A percentile compares a stretch with the other conserved stretches of the same genome.
Evolutionary conservation across 2,329 filamentous ascomycete species (phyloP).

Genomic region (Septoria petroselini): DNA sequence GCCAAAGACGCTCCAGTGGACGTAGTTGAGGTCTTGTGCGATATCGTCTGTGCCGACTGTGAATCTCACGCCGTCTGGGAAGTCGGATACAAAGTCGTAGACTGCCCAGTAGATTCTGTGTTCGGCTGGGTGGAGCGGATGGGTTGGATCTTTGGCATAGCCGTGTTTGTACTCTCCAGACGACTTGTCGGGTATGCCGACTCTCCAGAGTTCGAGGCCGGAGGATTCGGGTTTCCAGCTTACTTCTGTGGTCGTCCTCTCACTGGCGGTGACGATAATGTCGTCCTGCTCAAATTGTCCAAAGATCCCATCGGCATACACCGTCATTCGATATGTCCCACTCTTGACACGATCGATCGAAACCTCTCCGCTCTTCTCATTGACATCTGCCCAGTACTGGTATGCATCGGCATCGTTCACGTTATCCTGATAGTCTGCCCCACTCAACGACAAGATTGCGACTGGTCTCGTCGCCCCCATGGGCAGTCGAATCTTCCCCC

Average conservation of each 20-base stretch:
- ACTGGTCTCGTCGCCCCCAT: slow-evolving; percentile 51
- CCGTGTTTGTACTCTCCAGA: slow-evolving; percentile 61
- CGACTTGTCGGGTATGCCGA: slow-evolving; percentile 61
- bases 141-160: slow-evolving; percentile 47
- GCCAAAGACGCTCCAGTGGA: slow-evolving; percentile 64
- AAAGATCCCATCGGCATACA: slow-evolving; percentile 62
- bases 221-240: slow-evolving; percentile 55
- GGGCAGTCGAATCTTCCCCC: slow-evolving; percentile 53
- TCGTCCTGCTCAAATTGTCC: slow-evolving; percentile 58
- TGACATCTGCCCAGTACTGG: slow-evolving; percentile 61
- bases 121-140: slow-evolving; percentile 54
- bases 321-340: slow-evolving; percentile 60
- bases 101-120: slow-evolving; percentile 61
- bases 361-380: slow-evolving; percentile 46
- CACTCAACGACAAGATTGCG: slow-evolving; percentile 54
- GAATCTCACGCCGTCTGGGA: slow-evolving; percentile 58
- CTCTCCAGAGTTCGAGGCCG: slow-evolving; percentile 60
- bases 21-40: slow-evolving; percentile 57
- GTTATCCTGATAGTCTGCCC: slow-evolving; percentile 59
- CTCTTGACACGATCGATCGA: slow-evolving; percentile 55
- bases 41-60: slow-evolving; percentile 54
- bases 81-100: slow-evolving; percentile 60
- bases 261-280: slow-evolving; percentile 45
- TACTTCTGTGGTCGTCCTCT: slow-evolving; percentile 41
- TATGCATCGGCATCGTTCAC: slow-evolving; percentile 54